Percentiles rank a stretch among this genome's conserved stretches.
Conservation (phyloP, 495 filamentous ascomycete genomes). For the Annulohypoxylon nitens region DNA sequence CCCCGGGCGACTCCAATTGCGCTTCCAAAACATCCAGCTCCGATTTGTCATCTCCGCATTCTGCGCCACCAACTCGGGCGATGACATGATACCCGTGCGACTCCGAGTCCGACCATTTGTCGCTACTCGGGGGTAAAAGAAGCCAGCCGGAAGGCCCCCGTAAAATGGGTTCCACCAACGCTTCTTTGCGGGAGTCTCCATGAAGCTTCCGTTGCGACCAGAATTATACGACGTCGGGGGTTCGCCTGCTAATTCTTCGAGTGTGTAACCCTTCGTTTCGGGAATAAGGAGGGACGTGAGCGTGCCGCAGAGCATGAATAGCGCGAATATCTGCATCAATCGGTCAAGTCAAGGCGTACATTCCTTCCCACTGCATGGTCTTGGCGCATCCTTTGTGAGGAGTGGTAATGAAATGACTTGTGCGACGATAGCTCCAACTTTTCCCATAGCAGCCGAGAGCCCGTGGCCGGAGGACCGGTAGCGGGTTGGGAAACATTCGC, state of each 20-base stretch:
- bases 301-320: conserved; percentile 80
- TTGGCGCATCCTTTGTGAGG: conserved; percentile 56
- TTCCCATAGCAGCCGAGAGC: conserved; percentile 84
- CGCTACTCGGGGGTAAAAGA: conserved; percentile 49
- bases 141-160: conserved; percentile 56
- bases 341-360: conserved; percentile 77
- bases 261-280: conserved; percentile 78
- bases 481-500: conserved; percentile 90
- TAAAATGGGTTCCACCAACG: conserved; percentile 54
- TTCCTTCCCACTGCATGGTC: conserved; percentile 57
- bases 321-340: conserved; percentile 82
- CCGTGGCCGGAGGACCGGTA: conserved; percentile 89
- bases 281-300: conserved; percentile 76
- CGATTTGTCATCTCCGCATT: conserved; percentile 25
- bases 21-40: conserved; percentile 46
- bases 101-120: conserved; percentile 24
- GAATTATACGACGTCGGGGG: conserved; percentile 53
- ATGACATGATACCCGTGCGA: conserved; percentile 55
- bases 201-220: conserved; percentile 54
- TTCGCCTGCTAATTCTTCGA: conserved; percentile 68
- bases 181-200: conserved; percentile 8
- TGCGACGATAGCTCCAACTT: conserved; percentile 79
- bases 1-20: background rate
- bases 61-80: conserved; percentile 45
- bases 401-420: conserved; percentile 67